These are phyloP conservation scores for Syzygium syzygioides DNA, from an alignment of 441 rosid species.

Conservation along the genomic window DNA sequence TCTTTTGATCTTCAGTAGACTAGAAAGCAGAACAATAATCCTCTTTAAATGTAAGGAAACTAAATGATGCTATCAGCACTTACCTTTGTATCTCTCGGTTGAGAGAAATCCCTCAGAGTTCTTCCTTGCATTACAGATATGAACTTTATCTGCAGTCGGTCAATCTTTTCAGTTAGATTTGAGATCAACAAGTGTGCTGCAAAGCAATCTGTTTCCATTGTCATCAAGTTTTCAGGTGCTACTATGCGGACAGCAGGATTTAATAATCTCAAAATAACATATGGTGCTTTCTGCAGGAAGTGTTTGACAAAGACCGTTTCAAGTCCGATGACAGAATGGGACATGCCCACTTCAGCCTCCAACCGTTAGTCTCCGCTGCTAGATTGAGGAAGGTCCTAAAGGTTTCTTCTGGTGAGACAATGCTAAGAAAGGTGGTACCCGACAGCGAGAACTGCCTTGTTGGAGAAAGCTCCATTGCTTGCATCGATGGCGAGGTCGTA, in stretches of 20 bases:
- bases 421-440: conserved; percentile 72
- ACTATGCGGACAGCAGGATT: neutral
- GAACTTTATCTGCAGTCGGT: neutral
- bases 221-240: neutral
- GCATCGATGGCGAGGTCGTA: conserved; percentile 70
- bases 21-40: neutral
- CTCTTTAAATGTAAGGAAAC: neutral
- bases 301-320: conserved; percentile 92
- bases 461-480: conserved; percentile 75
- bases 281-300: conserved; percentile 52
- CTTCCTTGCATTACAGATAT: neutral
- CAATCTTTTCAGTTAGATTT: neutral
- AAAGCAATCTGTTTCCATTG: neutral
- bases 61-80: neutral
- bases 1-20: neutral
- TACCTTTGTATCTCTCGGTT: neutral
- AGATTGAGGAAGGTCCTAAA: conserved; percentile 65
- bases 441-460: conserved; percentile 74
- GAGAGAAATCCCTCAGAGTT: neutral
- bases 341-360: conserved; percentile 77
- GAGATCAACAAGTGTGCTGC: neutral
- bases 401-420: conserved; percentile 71
- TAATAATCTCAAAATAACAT: neutral
- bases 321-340: conserved; percentile 99
- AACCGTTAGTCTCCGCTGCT: conserved; percentile 73